These are phyloP conservation scores for Diaporthe citrichinensis DNA, from an alignment of 2,329 filamentous ascomycete genomes.

Conservation along the genomic window DNA sequence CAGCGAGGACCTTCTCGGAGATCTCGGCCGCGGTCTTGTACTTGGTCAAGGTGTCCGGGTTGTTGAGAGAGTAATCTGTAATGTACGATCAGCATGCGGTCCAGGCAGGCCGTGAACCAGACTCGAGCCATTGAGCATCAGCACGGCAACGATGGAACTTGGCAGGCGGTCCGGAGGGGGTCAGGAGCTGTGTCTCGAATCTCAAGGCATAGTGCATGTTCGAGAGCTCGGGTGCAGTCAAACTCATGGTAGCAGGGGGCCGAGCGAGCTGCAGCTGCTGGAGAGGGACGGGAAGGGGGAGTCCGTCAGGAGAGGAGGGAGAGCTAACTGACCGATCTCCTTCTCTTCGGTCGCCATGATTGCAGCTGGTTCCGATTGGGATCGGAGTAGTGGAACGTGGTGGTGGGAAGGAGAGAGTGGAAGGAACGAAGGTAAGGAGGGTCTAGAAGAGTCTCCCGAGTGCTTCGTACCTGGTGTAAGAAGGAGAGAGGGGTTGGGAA, in stretches of 20 bases:
- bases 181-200: neutral
- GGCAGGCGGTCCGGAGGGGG: neutral
- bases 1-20: slow-evolving; percentile 94
- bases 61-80: slow-evolving; percentile 88
- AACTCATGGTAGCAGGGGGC: neutral
- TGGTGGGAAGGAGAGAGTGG: slow-evolving; percentile 1
- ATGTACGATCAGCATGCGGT: neutral
- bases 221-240: slow-evolving; percentile 6
- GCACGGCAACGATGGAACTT: neutral
- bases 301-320: slow-evolving; percentile 7
- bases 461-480: slow-evolving; percentile 22
- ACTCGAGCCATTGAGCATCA: slow-evolving; percentile 23
- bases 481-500: slow-evolving; percentile 28
- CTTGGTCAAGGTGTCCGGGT: slow-evolving; percentile 96
- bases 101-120: neutral
- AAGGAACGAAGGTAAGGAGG: slow-evolving; percentile 28
- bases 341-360: slow-evolving; percentile 57
- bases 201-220: neutral
- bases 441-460: slow-evolving; percentile 29
- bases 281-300: slow-evolving; percentile 17
- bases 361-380: slow-evolving; percentile 20
- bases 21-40: slow-evolving; percentile 98
- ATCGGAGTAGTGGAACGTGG: neutral
- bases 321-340: slow-evolving; percentile 53
- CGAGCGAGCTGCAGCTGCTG: slow-evolving; percentile 13